phyloP scores from a whole-genome alignment of 495 filamentous ascomycete genomes.

The Daldinia caldariorum region DNA sequence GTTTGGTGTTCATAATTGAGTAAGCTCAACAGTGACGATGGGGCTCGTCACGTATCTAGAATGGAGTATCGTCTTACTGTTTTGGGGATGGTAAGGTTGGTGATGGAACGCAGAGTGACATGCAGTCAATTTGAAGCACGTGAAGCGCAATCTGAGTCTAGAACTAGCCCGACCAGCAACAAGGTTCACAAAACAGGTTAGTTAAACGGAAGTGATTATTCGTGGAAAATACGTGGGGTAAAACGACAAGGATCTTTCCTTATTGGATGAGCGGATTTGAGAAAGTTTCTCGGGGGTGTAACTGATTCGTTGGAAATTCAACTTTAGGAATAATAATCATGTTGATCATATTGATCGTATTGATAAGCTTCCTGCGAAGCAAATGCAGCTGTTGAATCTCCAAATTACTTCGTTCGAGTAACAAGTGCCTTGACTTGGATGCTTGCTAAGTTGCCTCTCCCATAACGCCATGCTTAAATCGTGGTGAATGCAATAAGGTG shows the following conservation, averaged over 20 bases:
- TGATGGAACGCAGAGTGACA: conserved; percentile 20
- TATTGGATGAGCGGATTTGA: conserved; percentile 38
- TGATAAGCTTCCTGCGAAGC: background rate
- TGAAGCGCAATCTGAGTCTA: conserved; percentile 32
- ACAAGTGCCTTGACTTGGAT: conserved; percentile 25
- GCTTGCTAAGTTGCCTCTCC: conserved; percentile 12
- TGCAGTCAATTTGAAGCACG: conserved; percentile 29
- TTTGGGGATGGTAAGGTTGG: background rate
- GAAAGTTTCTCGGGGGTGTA: conserved; percentile 23
- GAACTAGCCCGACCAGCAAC: conserved; percentile 9
- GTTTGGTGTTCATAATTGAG: background rate
- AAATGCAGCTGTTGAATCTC: conserved; percentile 3
- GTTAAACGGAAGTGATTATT: background rate
- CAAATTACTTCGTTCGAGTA: conserved; percentile 17
- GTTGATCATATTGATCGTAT: background rate
- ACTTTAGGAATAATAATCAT: too few species aligned
- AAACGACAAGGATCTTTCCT: conserved; percentile 13
- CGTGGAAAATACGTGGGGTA: conserved; percentile 33
- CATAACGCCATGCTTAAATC: conserved; percentile 41
- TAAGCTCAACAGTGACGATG: background rate
- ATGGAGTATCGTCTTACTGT: background rate
- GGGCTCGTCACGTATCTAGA: background rate
- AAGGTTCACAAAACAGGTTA: conserved; percentile 23
- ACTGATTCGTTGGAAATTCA: too few species aligned
- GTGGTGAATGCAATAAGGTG: conserved; percentile 22